Evolutionary conservation across 2,329 filamentous ascomycete genomes (phyloP).

Genomic region (Verticillium nubilum): DNA sequence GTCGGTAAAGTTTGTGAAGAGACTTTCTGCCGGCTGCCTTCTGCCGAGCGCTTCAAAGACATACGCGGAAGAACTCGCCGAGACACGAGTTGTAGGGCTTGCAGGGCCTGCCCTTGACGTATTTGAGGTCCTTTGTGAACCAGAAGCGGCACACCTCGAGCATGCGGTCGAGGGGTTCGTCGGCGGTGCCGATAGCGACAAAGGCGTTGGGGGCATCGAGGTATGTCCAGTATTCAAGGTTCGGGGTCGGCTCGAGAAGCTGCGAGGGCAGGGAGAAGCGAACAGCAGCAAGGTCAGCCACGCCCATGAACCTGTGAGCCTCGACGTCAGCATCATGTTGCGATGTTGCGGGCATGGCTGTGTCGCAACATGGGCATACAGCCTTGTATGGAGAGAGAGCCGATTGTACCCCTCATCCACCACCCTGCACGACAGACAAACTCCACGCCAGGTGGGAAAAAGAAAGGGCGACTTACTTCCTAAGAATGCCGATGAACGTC

Average conservation of each 20-base stretch:
- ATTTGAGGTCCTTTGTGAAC: slow-evolving; percentile 99
- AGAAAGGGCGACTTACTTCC: slow-evolving; percentile 59
- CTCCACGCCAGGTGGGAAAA: background rate
- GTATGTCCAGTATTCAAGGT: slow-evolving; percentile 99
- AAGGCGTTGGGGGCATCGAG: slow-evolving; percentile 93
- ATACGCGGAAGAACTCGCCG: slow-evolving; percentile 92
- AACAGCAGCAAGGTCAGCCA: slow-evolving; percentile 89
- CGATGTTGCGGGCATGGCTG: background rate
- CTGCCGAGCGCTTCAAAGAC: slow-evolving; percentile 22
- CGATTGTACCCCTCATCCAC: background rate
- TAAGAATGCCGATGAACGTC: slow-evolving; percentile 81
- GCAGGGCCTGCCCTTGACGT: slow-evolving; percentile 96
- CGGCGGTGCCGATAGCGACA: slow-evolving; percentile 74
- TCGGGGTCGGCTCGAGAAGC: slow-evolving; percentile 91
- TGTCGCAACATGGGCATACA: background rate
- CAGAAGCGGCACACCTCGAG: slow-evolving; percentile 92
- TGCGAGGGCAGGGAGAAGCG: slow-evolving; percentile 95
- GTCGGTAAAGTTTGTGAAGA: slow-evolving; percentile 10
- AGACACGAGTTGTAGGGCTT: slow-evolving; percentile 98
- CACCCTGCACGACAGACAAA: background rate
- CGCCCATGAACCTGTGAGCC: slow-evolving; percentile 78
- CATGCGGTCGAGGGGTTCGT: slow-evolving; percentile 90
- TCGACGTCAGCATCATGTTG: slow-evolving; percentile 19
- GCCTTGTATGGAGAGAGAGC: background rate
- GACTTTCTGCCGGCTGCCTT: background rate